Conservation (phyloP, 139 green algal species). For the Picochlorum sp. region DNA sequence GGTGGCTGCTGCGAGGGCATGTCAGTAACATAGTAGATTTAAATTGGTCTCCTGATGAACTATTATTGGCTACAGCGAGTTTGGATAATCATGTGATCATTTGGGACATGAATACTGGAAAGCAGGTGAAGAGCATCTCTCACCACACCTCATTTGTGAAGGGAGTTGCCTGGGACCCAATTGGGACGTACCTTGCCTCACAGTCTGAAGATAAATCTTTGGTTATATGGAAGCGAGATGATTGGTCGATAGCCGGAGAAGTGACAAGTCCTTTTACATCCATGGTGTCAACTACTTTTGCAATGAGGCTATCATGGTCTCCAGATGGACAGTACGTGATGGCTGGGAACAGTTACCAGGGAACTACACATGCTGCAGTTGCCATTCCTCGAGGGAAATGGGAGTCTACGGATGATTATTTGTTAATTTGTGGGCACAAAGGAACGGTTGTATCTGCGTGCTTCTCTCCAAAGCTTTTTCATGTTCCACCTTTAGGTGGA, state of each 20-base stretch:
- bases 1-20: constrained; percentile 57
- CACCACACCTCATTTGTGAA: constrained; percentile 81
- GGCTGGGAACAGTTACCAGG: constrained; percentile 48
- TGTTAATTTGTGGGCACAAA: constrained; percentile 26
- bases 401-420: constrained; percentile 10
- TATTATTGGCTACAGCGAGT: constrained; percentile 58
- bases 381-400: constrained; percentile 39
- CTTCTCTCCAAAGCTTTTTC: constrained; percentile 64
- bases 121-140: constrained; percentile 22
- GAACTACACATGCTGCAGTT: constrained; percentile 38
- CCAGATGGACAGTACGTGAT: constrained; percentile 65
- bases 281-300: constrained; percentile 31
- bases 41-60: constrained; percentile 65
- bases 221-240: constrained; percentile 65
- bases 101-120: constrained; percentile 33
- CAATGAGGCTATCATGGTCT: constrained; percentile 34
- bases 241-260: constrained; percentile 43
- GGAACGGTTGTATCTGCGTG: constrained; percentile 44
- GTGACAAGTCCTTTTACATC: constrained; percentile 41
- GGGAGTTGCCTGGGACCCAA: constrained; percentile 91
- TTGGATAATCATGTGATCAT: constrained; percentile 75
- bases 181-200: constrained; percentile 74
- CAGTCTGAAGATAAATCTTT: constrained; percentile 70
- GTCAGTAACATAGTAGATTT: constrained; percentile 74
- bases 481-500: constrained; percentile 6